These are phyloP conservation scores for Chrysopogon serrulatus DNA, from an alignment of 176 grass and related monocot genomes.

Conservation along the genomic window DNA sequence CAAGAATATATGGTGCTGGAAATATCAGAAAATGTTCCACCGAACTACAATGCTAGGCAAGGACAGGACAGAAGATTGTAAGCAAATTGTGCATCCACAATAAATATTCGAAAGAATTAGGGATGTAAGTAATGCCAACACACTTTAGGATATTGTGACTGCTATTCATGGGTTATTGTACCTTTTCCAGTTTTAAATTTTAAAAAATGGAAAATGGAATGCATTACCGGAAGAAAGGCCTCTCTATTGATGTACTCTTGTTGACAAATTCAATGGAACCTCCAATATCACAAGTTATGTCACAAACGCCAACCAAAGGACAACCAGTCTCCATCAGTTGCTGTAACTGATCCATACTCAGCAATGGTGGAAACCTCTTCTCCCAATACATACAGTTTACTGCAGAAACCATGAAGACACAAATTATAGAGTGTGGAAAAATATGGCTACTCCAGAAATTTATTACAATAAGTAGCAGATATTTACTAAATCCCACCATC, in stretches of 20 bases:
- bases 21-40: not conserved
- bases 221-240: constrained; percentile 80
- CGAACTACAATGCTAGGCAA: not conserved
- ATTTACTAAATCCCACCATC: not conserved
- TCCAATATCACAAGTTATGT: constrained; percentile 94
- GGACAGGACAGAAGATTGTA: not conserved
- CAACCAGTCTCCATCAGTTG: constrained; percentile 62
- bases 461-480: not conserved
- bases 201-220: constrained; percentile 13
- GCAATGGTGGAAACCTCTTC: constrained; percentile 80
- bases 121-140: not conserved
- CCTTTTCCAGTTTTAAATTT: not conserved
- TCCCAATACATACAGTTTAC: constrained; percentile 99
- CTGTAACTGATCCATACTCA: constrained; percentile 70
- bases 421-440: constrained; percentile 3
- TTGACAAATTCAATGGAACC: constrained; percentile 95
- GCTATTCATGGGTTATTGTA: not conserved
- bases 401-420: constrained; percentile 25
- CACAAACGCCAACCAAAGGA: constrained; percentile 75
- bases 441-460: not conserved
- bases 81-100: not conserved
- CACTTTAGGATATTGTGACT: not conserved
- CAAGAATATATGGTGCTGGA: not conserved
- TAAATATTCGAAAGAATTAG: not conserved
- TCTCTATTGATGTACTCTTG: constrained; percentile 85